phyloP scores from a whole-genome alignment of 2,329 filamentous ascomycete species.

The Aspergillus tamarii region DNA sequence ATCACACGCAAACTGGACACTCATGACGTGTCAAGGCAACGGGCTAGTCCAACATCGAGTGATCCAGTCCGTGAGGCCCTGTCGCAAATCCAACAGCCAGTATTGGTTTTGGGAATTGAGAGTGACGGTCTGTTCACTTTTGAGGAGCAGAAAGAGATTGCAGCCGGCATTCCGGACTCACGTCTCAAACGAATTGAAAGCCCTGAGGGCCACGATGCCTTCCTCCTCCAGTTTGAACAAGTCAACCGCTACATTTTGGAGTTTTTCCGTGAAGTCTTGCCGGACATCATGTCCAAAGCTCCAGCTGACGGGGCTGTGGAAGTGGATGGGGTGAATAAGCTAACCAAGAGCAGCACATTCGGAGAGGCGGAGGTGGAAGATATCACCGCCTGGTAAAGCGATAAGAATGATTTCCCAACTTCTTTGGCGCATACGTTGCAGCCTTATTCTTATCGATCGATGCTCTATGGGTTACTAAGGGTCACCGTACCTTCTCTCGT shows the following conservation, averaged over 20 bases:
- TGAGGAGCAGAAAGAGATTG: slow-evolving; percentile 92
- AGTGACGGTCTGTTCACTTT: slow-evolving; percentile 96
- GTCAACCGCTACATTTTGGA: slow-evolving; percentile 85
- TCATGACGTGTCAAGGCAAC: slow-evolving; percentile 85
- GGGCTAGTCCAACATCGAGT: slow-evolving; percentile 49
- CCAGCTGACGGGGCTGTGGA: slow-evolving; percentile 51
- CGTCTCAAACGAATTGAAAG: slow-evolving; percentile 86
- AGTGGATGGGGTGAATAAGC: slow-evolving; percentile 59
- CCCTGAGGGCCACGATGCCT: slow-evolving; percentile 94
- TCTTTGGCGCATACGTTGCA: slow-evolving; percentile 35
- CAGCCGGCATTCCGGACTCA: slow-evolving; percentile 75
- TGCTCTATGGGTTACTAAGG: slow-evolving; percentile 14
- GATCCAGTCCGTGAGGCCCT: slow-evolving; percentile 72
- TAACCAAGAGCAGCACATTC: slow-evolving; percentile 88
- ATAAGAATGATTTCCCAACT: slow-evolving; percentile 6
- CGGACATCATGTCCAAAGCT: slow-evolving; percentile 79
- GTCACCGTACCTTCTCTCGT: slow-evolving; percentile 18
- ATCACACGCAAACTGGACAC: slow-evolving; percentile 98
- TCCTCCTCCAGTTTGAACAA: slow-evolving; percentile 94
- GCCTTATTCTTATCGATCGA: slow-evolving; percentile 22
- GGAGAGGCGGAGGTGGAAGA: slow-evolving; percentile 95
- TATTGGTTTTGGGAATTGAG: slow-evolving; percentile 90
- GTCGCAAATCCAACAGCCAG: slow-evolving; percentile 81
- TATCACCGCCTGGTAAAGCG: slow-evolving; percentile 83
- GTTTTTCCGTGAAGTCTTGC: slow-evolving; percentile 80